Conservation (phyloP, 129 eudicot genomes). For the Flaveria bidentis region DNA sequence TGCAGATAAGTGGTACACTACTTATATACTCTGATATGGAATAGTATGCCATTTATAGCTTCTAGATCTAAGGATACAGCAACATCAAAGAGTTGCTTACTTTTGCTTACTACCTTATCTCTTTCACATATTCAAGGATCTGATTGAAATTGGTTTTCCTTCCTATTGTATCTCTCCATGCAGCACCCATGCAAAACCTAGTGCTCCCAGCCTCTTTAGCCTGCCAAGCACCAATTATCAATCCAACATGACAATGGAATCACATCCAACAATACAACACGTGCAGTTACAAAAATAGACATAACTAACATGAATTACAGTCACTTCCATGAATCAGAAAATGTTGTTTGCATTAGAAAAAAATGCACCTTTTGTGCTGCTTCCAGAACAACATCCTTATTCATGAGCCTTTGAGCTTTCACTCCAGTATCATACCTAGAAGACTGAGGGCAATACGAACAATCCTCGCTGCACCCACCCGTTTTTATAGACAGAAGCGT, state of each 20-base stretch:
- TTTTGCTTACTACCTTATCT: constrained; percentile 63
- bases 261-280: constrained; percentile 1
- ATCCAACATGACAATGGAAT: constrained; percentile 1
- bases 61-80: background rate
- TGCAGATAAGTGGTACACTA: constrained; percentile 29
- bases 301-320: background rate
- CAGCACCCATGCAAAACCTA: constrained; percentile 99
- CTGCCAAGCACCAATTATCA: constrained; percentile 40
- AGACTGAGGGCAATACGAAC: constrained; percentile 96
- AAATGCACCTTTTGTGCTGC: constrained; percentile 80
- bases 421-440: constrained; percentile 86
- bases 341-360: background rate
- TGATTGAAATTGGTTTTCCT: constrained; percentile 94
- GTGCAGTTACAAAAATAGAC: background rate
- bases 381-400: constrained; percentile 77
- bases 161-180: constrained; percentile 97
- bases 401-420: constrained; percentile 83
- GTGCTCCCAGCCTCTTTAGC: constrained; percentile 99
- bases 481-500: constrained; percentile 91
- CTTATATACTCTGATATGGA: constrained; percentile 21
- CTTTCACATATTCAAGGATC: constrained; percentile 92
- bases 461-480: constrained; percentile 98
- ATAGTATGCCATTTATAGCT: background rate
- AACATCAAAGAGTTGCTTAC: background rate
- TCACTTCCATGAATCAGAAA: background rate